Evolutionary conservation across 176 grass and related monocot species (phyloP).

Genomic region (Musa schizocarpa): DNA sequence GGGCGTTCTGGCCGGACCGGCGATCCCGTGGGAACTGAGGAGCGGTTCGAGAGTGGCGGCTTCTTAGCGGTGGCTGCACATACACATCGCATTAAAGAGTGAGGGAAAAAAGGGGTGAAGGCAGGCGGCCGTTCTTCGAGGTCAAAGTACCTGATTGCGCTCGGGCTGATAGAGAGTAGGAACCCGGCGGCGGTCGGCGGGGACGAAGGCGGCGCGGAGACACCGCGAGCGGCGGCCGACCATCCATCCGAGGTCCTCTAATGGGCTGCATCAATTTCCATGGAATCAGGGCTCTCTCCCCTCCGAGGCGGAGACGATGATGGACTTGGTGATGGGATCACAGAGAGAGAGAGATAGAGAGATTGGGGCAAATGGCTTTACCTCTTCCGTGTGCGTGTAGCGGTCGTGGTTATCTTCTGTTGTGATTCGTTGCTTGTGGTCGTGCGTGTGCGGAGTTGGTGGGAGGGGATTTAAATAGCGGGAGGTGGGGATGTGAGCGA

Average conservation of each 20-base stretch:
- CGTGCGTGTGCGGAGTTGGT: neutral
- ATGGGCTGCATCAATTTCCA: too few species aligned
- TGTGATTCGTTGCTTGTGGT: neutral
- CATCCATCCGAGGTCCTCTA: slow-evolving; percentile 31
- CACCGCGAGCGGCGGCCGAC: slow-evolving; percentile 42
- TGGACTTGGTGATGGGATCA: too few species aligned
- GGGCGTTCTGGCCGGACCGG: slow-evolving; percentile 23
- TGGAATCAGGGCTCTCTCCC: too few species aligned
- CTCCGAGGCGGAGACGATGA: too few species aligned
- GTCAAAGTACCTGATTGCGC: slow-evolving; percentile 31
- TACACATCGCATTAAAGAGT: too few species aligned
- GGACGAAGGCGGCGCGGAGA: slow-evolving; percentile 81
- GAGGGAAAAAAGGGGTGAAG: neutral
- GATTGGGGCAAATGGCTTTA: too few species aligned
- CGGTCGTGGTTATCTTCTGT: too few species aligned
- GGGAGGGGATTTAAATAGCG: neutral
- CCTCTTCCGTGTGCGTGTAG: too few species aligned
- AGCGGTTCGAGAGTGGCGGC: slow-evolving; percentile 23
- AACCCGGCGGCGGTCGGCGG: slow-evolving; percentile 25
- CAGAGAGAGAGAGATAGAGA: too few species aligned
- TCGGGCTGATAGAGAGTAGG: slow-evolving; percentile 21
- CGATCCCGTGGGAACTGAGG: slow-evolving; percentile 34
- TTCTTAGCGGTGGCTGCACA: slow-evolving; percentile 44
- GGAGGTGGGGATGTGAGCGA: neutral
- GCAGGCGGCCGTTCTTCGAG: too few species aligned